A percentile compares a stretch with the other conserved stretches of the same genome.
Conservation (phyloP, 2,329 filamentous ascomycete species). For the Fusarium sp. region DNA sequence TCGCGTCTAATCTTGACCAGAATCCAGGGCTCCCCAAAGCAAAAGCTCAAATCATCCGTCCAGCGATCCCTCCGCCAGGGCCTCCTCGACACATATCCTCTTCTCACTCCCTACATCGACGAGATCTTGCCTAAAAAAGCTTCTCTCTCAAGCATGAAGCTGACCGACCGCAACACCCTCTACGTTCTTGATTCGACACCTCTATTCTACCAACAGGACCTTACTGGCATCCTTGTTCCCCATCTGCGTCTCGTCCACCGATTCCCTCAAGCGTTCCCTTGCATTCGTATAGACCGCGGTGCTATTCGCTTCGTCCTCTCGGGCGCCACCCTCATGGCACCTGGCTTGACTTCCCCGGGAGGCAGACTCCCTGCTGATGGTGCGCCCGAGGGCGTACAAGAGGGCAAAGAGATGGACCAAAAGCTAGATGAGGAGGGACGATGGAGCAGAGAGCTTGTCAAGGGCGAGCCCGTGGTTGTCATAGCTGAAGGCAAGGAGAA, state of each 20-base stretch:
- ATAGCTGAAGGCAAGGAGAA: constrained; percentile 94
- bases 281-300: constrained; percentile 90
- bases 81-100: constrained; percentile 85
- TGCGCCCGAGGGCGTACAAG: constrained; percentile 49
- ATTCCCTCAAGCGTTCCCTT: constrained; percentile 86
- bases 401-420: constrained; percentile 60
- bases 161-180: constrained; percentile 89
- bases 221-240: constrained; percentile 81
- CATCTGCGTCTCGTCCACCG: constrained; percentile 91
- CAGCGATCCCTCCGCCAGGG: constrained; percentile 88
- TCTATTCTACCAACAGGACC: constrained; percentile 90
- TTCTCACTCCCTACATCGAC: constrained; percentile 89
- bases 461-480: constrained; percentile 88
- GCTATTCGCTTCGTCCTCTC: constrained; percentile 96
- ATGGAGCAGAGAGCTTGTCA: constrained; percentile 76
- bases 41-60: constrained; percentile 97
- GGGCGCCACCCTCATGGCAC: constrained; percentile 95
- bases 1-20: constrained; percentile 58
- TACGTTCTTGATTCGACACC: constrained; percentile 84
- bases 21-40: constrained; percentile 77
- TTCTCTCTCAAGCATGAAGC: constrained; percentile 89
- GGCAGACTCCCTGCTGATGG: constrained; percentile 77
- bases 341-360: constrained; percentile 86
- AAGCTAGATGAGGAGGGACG: constrained; percentile 62
- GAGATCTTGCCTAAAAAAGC: constrained; percentile 96